Evolutionary conservation across 345 rosid species (phyloP).

Genomic region (Populus simonii): DNA sequence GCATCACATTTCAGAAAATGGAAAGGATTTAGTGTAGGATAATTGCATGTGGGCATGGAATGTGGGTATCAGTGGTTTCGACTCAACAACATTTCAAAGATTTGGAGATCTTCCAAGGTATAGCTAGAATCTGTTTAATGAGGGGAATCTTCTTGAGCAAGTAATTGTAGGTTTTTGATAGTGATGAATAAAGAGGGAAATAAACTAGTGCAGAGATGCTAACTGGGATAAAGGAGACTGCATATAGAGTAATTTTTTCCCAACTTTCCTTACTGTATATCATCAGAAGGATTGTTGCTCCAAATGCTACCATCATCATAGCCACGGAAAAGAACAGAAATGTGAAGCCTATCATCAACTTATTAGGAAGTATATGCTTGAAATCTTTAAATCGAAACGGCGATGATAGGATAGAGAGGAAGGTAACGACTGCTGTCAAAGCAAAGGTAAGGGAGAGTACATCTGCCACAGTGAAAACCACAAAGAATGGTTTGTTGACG

Average conservation of each 20-base stretch:
- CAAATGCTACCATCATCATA: slow-evolving; percentile 4
- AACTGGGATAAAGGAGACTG: neutral
- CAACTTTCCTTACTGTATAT: slow-evolving; percentile 2
- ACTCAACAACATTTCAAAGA: neutral
- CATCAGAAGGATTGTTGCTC: slow-evolving; percentile 5
- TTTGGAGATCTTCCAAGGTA: neutral
- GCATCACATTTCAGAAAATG: neutral
- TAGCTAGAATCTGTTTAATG: neutral
- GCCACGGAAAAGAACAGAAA: slow-evolving; percentile 12
- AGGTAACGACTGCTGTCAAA: slow-evolving; percentile 48
- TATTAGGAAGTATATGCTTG: neutral
- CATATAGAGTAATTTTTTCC: neutral
- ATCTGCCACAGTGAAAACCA: slow-evolving; percentile 43
- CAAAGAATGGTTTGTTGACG: slow-evolving; percentile 11
- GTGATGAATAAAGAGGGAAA: neutral
- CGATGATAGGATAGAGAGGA: slow-evolving; percentile 54
- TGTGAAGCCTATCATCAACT: slow-evolving; percentile 7
- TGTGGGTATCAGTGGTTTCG: neutral
- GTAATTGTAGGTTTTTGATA: neutral
- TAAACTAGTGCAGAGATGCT: neutral
- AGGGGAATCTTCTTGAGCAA: neutral
- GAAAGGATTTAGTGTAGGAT: neutral
- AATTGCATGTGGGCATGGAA: neutral
- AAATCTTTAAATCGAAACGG: slow-evolving; percentile 2
- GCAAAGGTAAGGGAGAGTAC: slow-evolving; percentile 52